A percentile compares a stretch with the other conserved stretches of the same genome.
Conservation (phyloP, 768 basidiomycete species). For the Pleurotus ostreatus region DNA sequence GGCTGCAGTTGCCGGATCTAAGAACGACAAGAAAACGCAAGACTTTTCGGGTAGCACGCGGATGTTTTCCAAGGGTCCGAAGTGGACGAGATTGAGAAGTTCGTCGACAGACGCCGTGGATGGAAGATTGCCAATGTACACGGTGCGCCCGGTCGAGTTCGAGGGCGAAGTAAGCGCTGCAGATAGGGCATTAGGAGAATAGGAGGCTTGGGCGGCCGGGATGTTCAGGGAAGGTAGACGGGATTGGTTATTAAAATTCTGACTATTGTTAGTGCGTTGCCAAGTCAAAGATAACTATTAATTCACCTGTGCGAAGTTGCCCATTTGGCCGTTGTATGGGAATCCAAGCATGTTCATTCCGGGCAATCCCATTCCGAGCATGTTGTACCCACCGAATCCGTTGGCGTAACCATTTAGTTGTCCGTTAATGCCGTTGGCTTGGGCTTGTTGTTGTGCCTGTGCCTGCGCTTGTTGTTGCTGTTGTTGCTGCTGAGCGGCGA, state of each 20-base stretch:
- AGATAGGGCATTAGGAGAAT: conserved; percentile 75
- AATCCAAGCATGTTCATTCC: conserved; percentile 72
- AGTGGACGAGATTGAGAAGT: conserved; percentile 95
- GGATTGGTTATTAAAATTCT: conserved; percentile 31
- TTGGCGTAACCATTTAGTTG: conserved; percentile 42
- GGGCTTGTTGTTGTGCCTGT: conserved; percentile 40
- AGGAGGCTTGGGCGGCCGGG: conserved; percentile 66
- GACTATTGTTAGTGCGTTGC: too few species aligned
- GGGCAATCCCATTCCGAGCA: conserved; percentile 80
- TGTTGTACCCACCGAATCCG: conserved; percentile 65
- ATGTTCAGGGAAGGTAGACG: conserved; percentile 69
- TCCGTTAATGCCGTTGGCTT: conserved; percentile 34
- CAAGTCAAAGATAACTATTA: conserved; percentile 10
- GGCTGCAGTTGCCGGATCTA: conserved; percentile 88
- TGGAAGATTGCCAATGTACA: conserved; percentile 96
- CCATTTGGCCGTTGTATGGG: conserved; percentile 69
- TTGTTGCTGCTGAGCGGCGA: conserved; percentile 41
- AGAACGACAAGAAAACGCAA: conserved; percentile 97
- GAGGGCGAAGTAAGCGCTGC: conserved; percentile 70
- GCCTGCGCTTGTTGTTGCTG: conserved; percentile 41
- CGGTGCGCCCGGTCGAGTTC: conserved; percentile 76
- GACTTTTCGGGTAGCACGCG: conserved; percentile 95
- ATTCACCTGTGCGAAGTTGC: conserved; percentile 61
- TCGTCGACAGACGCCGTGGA: conserved; percentile 96
- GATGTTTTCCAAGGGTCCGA: conserved; percentile 93